Evolutionary conservation across 176 grass and related monocot genomes (phyloP), one percentile per base, ranked within the genome.

Genomic region (Leersia perrieri): DNA sequence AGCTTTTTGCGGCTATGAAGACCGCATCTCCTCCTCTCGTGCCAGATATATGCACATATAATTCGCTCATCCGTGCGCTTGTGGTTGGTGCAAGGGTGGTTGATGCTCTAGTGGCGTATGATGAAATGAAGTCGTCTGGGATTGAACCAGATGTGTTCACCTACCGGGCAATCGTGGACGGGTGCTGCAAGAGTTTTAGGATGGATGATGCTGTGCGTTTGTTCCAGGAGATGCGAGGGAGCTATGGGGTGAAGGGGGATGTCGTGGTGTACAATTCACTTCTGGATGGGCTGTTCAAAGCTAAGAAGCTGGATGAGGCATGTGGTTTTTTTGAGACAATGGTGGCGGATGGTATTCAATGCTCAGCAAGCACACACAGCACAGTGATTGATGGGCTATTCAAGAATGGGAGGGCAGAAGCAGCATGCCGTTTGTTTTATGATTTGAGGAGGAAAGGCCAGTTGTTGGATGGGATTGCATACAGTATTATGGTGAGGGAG

Each of bases 351-450:
- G 95, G 92, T 33, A 79, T 92, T 35, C 90, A 77, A 65, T 93
- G 92, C 82, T 92, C 92, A 0, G 89, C 82, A 0, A 91, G 75
- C 80, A 94, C 95, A 3, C 89, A 94, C 80, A 94, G 94, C 66
- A 94, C 76, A 5, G 78, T 98, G 18, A 98, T 98, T 0, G 88
- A 98, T 65, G 95, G 95, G 31, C 84, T 98, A 33, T 98, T 98
- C 73, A 92, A 89, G 81, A 98, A 98, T 5, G 82, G 87, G 9
- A 82, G 89, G 26, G 90, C 86, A 15, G 87, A 90, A 82, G 95
- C 92, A 39, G 95, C 80, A 1, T 98, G 93, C 26, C 58, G 79
- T 11, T 26, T 98, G 32, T 98, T 98, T 67, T 89, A 87, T 18
- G 88, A 94, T 60, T 47, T 98, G 58, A 98, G 91, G 81, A 94